phyloP scores from a whole-genome alignment of 2,329 filamentous ascomycete species.

The Dothidotthia symphoricarpi region DNA sequence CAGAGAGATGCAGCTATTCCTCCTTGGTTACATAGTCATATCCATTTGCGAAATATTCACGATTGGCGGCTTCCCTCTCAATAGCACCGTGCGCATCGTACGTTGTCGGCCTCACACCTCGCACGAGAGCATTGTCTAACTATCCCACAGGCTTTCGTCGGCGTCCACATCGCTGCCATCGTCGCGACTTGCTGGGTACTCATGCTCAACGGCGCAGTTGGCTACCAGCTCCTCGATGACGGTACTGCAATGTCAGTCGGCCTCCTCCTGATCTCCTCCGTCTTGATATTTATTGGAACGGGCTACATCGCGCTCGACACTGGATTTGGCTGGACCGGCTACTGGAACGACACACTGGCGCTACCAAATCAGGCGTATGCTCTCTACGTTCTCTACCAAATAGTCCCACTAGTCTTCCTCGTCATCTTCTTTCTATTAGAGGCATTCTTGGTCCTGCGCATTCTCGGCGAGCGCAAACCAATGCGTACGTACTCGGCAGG shows the following conservation, averaged over 20 bases:
- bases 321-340: constrained; percentile 77
- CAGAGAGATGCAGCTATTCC: constrained; percentile 96
- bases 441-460: constrained; percentile 74
- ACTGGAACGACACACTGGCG: constrained; percentile 60
- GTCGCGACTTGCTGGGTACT: constrained; percentile 86
- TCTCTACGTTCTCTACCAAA: constrained; percentile 91
- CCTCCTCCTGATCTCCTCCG: constrained; percentile 69
- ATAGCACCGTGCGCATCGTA: constrained; percentile 68
- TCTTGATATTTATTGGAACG: constrained; percentile 77
- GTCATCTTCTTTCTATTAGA: constrained; percentile 83
- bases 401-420: constrained; percentile 85
- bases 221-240: constrained; percentile 91
- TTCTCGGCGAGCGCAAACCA: constrained; percentile 86
- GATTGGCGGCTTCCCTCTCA: constrained; percentile 81
- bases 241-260: constrained; percentile 81
- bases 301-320: constrained; percentile 96
- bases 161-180: constrained; percentile 86
- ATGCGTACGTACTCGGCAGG: constrained; percentile 62
- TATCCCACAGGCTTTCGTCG: constrained; percentile 70
- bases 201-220: constrained; percentile 86
- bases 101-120: constrained; percentile 35
- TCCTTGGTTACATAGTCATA: constrained; percentile 80
- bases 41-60: constrained; percentile 97
- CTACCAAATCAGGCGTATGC: constrained; percentile 67
- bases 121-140: constrained; percentile 7